phyloP scores from a whole-genome alignment of 352 stramenopile genomes.

The Saprolegnia parasitica region DNA sequence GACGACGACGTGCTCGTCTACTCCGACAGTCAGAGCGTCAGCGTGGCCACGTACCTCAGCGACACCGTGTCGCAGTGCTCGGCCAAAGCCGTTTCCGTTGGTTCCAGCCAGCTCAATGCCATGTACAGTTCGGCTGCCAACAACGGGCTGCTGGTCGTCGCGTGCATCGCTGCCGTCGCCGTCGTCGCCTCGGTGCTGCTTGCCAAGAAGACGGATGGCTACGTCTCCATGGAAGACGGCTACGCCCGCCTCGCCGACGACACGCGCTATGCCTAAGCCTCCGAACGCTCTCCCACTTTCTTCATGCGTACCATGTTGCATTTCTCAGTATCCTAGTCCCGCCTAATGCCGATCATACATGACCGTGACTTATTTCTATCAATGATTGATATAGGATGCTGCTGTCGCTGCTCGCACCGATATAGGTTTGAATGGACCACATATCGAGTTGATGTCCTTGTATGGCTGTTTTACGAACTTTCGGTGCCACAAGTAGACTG shows the following conservation, averaged over 20 bases:
- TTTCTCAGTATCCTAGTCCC: too few relatives aligned
- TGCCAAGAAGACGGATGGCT: not conserved
- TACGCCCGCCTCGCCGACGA: not conserved
- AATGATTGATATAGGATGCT: too few relatives aligned
- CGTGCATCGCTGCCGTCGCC: not conserved
- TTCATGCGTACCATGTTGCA: too few relatives aligned
- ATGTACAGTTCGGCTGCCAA: not conserved
- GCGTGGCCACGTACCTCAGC: not conserved
- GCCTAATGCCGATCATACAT: too few relatives aligned
- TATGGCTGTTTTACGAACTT: too few relatives aligned
- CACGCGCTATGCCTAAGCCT: too few relatives aligned
- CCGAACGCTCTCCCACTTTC: too few relatives aligned
- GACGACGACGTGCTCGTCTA: not conserved
- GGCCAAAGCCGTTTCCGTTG: not conserved
- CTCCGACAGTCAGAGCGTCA: not conserved
- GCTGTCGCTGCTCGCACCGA: too few relatives aligned
- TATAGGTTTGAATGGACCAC: too few relatives aligned
- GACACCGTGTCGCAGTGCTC: not conserved
- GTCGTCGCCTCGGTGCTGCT: not conserved
- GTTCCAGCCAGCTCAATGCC: not conserved
- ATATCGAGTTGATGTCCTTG: too few relatives aligned
- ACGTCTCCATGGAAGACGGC: not conserved
- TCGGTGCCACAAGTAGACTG: too few relatives aligned
- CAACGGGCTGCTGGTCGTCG: not conserved
- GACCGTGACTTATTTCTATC: too few relatives aligned